Evolutionary conservation across 768 basidiomycete genomes (phyloP).

Genomic region (Russula foetens): DNA sequence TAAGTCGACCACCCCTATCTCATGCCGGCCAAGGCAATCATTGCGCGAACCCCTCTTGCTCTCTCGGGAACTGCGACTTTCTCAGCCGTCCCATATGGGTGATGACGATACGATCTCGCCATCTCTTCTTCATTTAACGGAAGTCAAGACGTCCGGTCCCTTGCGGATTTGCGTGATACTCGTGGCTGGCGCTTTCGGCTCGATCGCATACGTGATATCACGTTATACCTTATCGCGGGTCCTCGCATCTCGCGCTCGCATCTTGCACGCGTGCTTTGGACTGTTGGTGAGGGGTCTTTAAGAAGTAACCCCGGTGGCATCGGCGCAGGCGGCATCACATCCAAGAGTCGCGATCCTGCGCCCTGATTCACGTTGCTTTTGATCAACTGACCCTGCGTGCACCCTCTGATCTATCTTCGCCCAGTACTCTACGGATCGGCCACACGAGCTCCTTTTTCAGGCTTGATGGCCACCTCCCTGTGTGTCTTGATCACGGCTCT

Average conservation of each 20-base stretch:
- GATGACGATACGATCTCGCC: not conserved
- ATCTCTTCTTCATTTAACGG: not conserved
- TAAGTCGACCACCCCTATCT: constrained; percentile 15
- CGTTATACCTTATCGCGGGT: not conserved
- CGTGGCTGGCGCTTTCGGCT: not conserved
- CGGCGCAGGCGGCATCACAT: not conserved
- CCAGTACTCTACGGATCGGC: not conserved
- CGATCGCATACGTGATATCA: not conserved
- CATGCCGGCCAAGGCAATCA: not conserved
- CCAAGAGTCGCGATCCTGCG: not conserved
- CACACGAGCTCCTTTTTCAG: not conserved
- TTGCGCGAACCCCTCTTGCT: not conserved
- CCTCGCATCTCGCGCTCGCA: not conserved
- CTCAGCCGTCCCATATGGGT: not conserved
- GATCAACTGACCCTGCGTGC: not conserved
- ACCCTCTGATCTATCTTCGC: not conserved
- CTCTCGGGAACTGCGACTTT: not conserved
- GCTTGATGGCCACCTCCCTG: not conserved
- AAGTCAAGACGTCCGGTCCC: not conserved
- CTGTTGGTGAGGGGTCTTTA: not conserved
- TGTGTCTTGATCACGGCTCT: not conserved
- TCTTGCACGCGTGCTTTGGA: not conserved
- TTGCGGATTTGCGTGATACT: not conserved
- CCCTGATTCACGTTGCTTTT: constrained; percentile 1
- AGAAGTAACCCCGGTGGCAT: not conserved